Evolutionary conservation across 1,284 basidiomycete genomes (phyloP).

Genomic region (Fomitopsis palustris): DNA sequence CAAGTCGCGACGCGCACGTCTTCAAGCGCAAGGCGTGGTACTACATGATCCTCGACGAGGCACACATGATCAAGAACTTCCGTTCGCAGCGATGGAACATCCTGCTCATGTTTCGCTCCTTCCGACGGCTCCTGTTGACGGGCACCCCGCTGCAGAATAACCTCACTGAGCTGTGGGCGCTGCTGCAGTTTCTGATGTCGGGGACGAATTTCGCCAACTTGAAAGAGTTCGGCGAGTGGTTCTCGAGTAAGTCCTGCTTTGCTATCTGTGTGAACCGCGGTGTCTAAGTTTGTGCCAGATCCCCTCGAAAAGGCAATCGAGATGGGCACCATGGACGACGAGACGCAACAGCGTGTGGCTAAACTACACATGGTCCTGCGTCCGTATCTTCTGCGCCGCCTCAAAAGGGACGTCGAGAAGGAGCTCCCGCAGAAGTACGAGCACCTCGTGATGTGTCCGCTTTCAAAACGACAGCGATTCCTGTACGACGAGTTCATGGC

Average conservation of each 20-base stretch:
- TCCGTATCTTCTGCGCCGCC: slow-evolving; percentile 90
- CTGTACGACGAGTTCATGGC: slow-evolving; percentile 99
- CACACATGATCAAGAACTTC: slow-evolving; percentile 99
- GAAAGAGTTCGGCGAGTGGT: slow-evolving; percentile 96
- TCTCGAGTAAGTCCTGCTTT: slow-evolving; percentile 69
- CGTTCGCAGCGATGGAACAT: slow-evolving; percentile 95
- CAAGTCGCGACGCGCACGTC: slow-evolving; percentile 89
- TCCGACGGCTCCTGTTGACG: slow-evolving; percentile 84
- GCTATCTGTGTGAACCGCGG: neutral
- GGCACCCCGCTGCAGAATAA: slow-evolving; percentile 97
- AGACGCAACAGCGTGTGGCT: slow-evolving; percentile 82
- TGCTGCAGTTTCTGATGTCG: slow-evolving; percentile 96
- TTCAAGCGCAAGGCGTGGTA: slow-evolving; percentile 96
- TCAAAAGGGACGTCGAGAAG: slow-evolving; percentile 96
- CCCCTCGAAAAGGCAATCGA: slow-evolving; percentile 94
- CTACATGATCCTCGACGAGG: slow-evolving; percentile 96
- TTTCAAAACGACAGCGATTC: slow-evolving; percentile 94
- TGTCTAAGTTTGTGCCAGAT: slow-evolving; percentile 44
- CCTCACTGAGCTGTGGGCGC: slow-evolving; percentile 91
- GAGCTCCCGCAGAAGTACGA: slow-evolving; percentile 95
- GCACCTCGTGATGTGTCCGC: slow-evolving; percentile 86
- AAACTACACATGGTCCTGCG: slow-evolving; percentile 93
- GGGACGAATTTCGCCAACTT: slow-evolving; percentile 89
- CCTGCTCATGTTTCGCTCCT: slow-evolving; percentile 90
- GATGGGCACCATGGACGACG: slow-evolving; percentile 80